Evolutionary conservation across 192 early-diverging fungal genomes (phyloP).

Genomic region (Coemansia sp.): DNA sequence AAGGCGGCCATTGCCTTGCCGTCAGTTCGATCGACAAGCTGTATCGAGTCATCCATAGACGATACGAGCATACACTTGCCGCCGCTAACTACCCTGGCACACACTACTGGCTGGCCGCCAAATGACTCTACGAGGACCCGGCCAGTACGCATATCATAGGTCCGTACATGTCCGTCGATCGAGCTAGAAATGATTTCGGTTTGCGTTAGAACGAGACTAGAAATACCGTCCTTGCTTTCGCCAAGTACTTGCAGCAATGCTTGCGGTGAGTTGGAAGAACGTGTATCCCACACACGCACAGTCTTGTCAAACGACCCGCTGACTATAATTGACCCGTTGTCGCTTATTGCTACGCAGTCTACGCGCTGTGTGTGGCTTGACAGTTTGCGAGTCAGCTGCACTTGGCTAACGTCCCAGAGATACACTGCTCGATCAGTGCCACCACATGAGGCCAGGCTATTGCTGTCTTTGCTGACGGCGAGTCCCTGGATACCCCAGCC

Average conservation of each 20-base stretch:
- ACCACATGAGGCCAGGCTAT: conserved; percentile 76
- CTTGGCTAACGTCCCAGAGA: conserved; percentile 85
- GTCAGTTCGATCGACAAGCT: conserved; percentile 78
- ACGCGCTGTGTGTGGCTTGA: conserved; percentile 81
- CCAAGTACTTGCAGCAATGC: conserved; percentile 79
- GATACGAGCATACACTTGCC: conserved; percentile 74
- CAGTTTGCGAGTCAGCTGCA: conserved; percentile 71
- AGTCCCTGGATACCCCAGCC: conserved; percentile 75
- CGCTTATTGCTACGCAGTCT: conserved; percentile 82
- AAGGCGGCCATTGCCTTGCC: conserved; percentile 75
- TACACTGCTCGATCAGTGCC: conserved; percentile 75
- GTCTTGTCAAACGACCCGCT: conserved; percentile 74
- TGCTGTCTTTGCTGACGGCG: conserved; percentile 57
- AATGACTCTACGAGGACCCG: conserved; percentile 68
- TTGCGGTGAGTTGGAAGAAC: conserved; percentile 34
- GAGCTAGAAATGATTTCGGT: conserved; percentile 77
- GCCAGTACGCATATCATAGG: conserved; percentile 86
- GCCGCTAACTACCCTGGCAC: conserved; percentile 66
- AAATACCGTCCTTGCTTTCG: conserved; percentile 86
- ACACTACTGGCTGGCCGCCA: conserved; percentile 80
- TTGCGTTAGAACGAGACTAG: conserved; percentile 70
- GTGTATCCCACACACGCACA: conserved; percentile 56
- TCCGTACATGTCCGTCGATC: conserved; percentile 82
- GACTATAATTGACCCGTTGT: conserved; percentile 71
- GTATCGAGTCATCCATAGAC: conserved; percentile 75